phyloP scores from a whole-genome alignment of 2,329 filamentous ascomycete species.

The Arthrobotrys sphaeroides region DNA sequence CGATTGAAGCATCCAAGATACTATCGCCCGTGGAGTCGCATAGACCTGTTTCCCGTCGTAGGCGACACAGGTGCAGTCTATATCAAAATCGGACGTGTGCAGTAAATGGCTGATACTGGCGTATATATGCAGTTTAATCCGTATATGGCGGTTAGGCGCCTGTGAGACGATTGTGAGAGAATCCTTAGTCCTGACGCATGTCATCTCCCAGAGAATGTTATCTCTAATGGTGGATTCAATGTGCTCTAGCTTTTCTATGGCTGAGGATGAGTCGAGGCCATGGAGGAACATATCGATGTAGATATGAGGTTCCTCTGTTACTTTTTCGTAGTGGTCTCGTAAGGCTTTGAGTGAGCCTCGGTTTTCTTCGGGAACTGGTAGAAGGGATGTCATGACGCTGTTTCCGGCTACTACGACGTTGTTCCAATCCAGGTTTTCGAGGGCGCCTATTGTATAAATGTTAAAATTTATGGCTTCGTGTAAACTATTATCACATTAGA shows the following conservation, averaged over 20 bases:
- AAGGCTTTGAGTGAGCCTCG: slow-evolving; percentile 70
- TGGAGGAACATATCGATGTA: slow-evolving; percentile 81
- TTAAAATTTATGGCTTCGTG: not conserved
- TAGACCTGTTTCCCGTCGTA: slow-evolving; percentile 84
- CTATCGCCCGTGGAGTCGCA: slow-evolving; percentile 77
- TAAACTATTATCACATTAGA: not conserved
- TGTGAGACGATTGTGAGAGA: slow-evolving; percentile 85
- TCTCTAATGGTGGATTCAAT: slow-evolving; percentile 79
- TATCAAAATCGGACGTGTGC: slow-evolving; percentile 79
- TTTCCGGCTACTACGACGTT: slow-evolving; percentile 87
- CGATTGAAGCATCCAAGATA: slow-evolving; percentile 80
- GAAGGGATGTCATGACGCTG: slow-evolving; percentile 78
- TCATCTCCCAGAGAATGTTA: slow-evolving; percentile 72
- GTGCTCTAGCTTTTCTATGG: slow-evolving; percentile 83
- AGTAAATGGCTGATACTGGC: slow-evolving; percentile 83
- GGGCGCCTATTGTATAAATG: not conserved
- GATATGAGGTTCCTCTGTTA: slow-evolving; percentile 60
- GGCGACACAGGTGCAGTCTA: slow-evolving; percentile 80
- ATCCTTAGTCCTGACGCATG: slow-evolving; percentile 79
- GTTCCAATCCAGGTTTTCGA: slow-evolving; percentile 69
- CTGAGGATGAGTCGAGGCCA: slow-evolving; percentile 76
- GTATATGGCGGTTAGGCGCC: slow-evolving; percentile 80
- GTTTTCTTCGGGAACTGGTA: slow-evolving; percentile 73
- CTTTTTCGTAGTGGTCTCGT: slow-evolving; percentile 79
- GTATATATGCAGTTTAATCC: slow-evolving; percentile 88